Percentiles rank a stretch among this genome's conserved stretches.
phyloP scores from a whole-genome alignment of 345 rosid species.

The Salix viminalis region DNA sequence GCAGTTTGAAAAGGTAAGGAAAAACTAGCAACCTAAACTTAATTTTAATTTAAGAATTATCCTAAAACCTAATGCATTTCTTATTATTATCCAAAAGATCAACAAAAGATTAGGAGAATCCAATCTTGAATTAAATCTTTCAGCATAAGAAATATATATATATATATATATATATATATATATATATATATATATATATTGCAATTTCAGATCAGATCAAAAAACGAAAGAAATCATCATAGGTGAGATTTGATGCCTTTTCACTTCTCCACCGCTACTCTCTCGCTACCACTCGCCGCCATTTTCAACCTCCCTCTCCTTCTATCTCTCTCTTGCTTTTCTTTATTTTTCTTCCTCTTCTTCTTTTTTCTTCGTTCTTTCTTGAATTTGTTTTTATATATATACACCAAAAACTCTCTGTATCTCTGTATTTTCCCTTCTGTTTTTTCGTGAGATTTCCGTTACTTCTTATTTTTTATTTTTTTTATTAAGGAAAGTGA shows the following conservation, averaged over 20 bases:
- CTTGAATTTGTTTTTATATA: not conserved
- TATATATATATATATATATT: too few relatives aligned
- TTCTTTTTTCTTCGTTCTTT: not conserved
- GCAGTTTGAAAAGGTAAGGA: not conserved
- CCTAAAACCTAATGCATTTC: not conserved
- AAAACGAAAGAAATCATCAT: too few relatives aligned
- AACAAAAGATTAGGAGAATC: too few relatives aligned
- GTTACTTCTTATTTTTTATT: too few relatives aligned
- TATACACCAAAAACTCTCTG: not conserved
- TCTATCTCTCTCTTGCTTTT: not conserved
- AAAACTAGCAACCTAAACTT: not conserved
- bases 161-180: too few relatives aligned
- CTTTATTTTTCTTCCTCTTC: not conserved
- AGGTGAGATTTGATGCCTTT: conserved; percentile 43
- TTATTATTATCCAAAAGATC: not conserved
- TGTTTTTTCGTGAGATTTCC: too few relatives aligned
- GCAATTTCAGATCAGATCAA: not conserved
- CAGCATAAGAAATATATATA: not conserved
- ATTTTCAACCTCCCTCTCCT: not conserved
- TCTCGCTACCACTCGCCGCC: conserved; percentile 16
- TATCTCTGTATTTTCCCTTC: not conserved
- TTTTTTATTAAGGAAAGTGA: too few relatives aligned
- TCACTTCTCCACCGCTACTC: conserved; percentile 35
- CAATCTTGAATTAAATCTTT: too few relatives aligned
- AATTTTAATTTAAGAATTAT: too few relatives aligned